Conservation (phyloP, 2,329 filamentous ascomycete genomes). For the Alternaria triticina region DNA sequence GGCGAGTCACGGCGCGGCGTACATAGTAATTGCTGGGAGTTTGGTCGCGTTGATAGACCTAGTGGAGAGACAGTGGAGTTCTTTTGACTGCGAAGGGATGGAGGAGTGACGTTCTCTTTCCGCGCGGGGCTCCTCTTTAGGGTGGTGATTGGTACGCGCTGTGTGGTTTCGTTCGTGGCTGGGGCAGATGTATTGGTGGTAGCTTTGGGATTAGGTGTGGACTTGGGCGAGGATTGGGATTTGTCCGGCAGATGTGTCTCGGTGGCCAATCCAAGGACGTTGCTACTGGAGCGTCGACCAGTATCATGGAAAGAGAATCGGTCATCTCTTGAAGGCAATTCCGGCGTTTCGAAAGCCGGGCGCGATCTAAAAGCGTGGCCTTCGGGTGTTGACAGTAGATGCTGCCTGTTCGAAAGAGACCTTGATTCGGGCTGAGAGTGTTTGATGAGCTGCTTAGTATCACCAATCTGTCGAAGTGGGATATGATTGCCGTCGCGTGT, state of each 20-base stretch:
- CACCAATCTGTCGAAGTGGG: neutral
- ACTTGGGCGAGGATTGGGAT: conserved; percentile 12
- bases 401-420: neutral
- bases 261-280: conserved; percentile 19
- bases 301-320: conserved; percentile 52
- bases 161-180: conserved; percentile 2
- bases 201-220: conserved; percentile 17
- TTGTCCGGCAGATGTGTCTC: conserved; percentile 22
- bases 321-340: conserved; percentile 53
- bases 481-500: neutral
- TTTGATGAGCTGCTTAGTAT: neutral
- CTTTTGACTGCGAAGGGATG: neutral
- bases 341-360: conserved; percentile 19
- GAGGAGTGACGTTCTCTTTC: conserved; percentile 36
- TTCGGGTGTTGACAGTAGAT: conserved; percentile 7
- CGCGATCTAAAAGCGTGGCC: conserved; percentile 14
- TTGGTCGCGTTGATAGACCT: conserved; percentile 10
- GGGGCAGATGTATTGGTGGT: conserved; percentile 31
- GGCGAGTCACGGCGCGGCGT: conserved; percentile 18
- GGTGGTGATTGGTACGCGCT: conserved; percentile 9
- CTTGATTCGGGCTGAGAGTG: neutral
- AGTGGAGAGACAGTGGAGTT: neutral
- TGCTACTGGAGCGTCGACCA: conserved; percentile 36
- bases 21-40: conserved; percentile 27
- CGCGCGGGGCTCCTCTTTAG: conserved; percentile 10